A percentile compares a stretch with the other conserved stretches of the same genome.
Evolutionary conservation across 306 rosid species (phyloP).

Genomic region (Malus fusca): DNA sequence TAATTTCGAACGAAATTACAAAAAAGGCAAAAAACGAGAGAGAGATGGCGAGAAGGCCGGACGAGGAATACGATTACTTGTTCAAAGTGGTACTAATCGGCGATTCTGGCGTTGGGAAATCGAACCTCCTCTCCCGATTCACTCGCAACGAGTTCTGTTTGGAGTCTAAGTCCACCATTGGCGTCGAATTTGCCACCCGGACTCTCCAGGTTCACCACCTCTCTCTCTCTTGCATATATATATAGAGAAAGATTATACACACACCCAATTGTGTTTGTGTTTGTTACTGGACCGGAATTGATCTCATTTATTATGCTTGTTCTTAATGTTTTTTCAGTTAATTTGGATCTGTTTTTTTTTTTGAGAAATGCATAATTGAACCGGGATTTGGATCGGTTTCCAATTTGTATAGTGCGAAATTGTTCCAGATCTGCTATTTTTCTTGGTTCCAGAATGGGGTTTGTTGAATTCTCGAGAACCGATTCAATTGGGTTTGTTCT

Average conservation of each 20-base stretch:
- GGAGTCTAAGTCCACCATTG: conserved; percentile 94
- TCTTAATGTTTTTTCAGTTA: background rate
- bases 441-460: background rate
- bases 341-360: conserved; percentile 12
- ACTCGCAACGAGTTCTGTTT: conserved; percentile 93
- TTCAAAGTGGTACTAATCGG: conserved; percentile 93
- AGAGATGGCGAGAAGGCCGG: conserved; percentile 58
- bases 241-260: background rate
- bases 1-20: background rate
- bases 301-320: background rate
- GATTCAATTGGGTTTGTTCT: background rate
- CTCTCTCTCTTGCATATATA: background rate
- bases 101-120: conserved; percentile 91
- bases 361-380: background rate
- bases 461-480: background rate
- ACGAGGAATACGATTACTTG: conserved; percentile 88
- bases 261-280: background rate
- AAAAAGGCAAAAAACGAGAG: background rate
- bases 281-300: background rate
- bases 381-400: background rate
- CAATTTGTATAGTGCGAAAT: background rate
- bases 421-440: conserved; percentile 11
- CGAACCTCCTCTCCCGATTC: conserved; percentile 94
- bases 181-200: conserved; percentile 92
- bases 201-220: conserved; percentile 60